These are phyloP conservation scores for Dioscorea zingiberensis DNA, from an alignment of 106 monocot species.

Conservation along the genomic window DNA sequence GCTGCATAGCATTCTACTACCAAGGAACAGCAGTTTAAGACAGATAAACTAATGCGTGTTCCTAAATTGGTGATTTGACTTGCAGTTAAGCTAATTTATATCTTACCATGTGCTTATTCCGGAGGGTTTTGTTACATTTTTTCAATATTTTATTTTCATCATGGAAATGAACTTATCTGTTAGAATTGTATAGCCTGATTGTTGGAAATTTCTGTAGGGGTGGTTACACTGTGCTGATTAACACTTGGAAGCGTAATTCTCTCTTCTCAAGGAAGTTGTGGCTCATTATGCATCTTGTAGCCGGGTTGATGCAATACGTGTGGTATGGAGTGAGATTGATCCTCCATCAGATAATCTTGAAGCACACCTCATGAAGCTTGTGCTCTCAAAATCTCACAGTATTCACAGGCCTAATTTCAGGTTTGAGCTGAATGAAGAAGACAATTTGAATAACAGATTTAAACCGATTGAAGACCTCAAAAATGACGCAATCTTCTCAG, in stretches of 20 bases:
- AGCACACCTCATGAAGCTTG: conserved; percentile 21
- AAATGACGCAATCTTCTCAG: conserved; percentile 62
- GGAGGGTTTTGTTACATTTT: too few species aligned
- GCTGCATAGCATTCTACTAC: too few species aligned
- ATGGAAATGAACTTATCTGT: too few species aligned
- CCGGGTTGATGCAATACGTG: conserved; percentile 46
- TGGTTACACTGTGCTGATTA: conserved; percentile 56
- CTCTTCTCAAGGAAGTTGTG: conserved; percentile 61
- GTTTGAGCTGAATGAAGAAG: conserved; percentile 53
- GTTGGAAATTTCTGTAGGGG: conserved; percentile 9
- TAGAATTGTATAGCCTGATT: too few species aligned
- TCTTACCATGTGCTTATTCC: too few species aligned
- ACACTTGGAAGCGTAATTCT: conserved; percentile 66
- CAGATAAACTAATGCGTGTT: too few species aligned
- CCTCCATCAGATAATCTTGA: conserved; percentile 39
- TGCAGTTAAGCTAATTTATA: too few species aligned
- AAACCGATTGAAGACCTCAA: conserved; percentile 34
- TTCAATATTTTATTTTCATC: too few species aligned
- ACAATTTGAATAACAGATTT: conserved; percentile 75
- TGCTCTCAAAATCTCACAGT: conserved; percentile 11
- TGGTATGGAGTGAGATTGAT: conserved; percentile 69
- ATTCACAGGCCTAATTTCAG: conserved; percentile 17
- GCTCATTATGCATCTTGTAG: conserved; percentile 60
- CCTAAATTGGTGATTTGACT: too few species aligned
- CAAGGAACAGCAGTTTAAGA: too few species aligned